phyloP scores from a whole-genome alignment of 73 alveolate genomes.

The Durusdinium trenchii region DNA sequence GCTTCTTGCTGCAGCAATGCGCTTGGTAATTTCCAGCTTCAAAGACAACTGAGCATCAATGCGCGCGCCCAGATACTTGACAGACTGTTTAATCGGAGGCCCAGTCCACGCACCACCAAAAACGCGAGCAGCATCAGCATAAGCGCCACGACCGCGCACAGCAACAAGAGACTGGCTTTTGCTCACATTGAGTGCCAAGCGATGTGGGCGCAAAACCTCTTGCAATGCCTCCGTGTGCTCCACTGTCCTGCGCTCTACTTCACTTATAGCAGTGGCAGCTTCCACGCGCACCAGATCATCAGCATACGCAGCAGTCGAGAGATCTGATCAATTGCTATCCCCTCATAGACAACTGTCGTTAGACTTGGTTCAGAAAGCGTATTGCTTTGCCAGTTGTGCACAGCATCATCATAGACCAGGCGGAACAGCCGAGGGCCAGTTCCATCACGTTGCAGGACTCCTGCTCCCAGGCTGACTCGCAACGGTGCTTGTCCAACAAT shows the following conservation, averaged over 20 bases:
- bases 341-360: background rate
- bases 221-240: background rate
- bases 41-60: background rate
- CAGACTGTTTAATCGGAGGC: background rate
- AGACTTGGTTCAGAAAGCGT: background rate
- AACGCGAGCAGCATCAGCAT: background rate
- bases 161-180: slow-evolving; percentile 33
- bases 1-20: slow-evolving; percentile 27
- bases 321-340: background rate
- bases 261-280: background rate
- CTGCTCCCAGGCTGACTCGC: slow-evolving; percentile 35
- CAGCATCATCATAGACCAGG: background rate
- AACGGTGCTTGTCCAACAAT: background rate
- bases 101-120: slow-evolving; percentile 28
- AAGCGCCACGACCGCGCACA: slow-evolving; percentile 20
- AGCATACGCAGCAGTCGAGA: slow-evolving; percentile 38
- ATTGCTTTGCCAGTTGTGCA: background rate
- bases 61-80: slow-evolving; percentile 22
- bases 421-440: slow-evolving; percentile 64
- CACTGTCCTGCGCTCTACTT: background rate
- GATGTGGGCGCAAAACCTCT: background rate
- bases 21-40: background rate
- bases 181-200: background rate
- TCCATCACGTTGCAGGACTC: slow-evolving; percentile 65
- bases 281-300: slow-evolving; percentile 56